Percentiles rank a stretch among this genome's conserved stretches.
phyloP scores from a whole-genome alignment of 176 grass and related monocot genomes.

The Aegilops bicornis region DNA sequence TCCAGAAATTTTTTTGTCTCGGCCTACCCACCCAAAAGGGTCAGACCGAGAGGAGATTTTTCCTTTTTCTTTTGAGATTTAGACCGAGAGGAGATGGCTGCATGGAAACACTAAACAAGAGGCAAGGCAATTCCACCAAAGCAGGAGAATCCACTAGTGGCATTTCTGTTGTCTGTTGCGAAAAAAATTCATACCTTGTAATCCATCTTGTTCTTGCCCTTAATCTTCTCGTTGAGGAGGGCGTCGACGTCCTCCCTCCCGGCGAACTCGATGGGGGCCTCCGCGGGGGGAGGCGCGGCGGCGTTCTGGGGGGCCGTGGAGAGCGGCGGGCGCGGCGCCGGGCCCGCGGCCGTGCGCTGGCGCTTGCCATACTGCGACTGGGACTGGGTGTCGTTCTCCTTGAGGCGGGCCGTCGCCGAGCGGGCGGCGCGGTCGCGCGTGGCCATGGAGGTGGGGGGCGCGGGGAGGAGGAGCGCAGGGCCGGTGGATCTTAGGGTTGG shows the following conservation, averaged over 20 bases:
- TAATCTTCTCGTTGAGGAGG: slow-evolving; percentile 79
- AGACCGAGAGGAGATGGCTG: not conserved
- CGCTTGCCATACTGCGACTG: slow-evolving; percentile 38
- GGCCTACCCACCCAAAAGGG: not conserved
- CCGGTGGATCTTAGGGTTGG: not conserved
- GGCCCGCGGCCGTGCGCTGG: slow-evolving; percentile 35
- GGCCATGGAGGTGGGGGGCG: slow-evolving; percentile 33
- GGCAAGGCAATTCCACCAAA: not conserved
- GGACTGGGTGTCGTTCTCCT: slow-evolving; percentile 36
- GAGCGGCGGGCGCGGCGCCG: slow-evolving; percentile 35
- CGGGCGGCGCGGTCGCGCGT: slow-evolving; percentile 17
- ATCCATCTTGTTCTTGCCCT: slow-evolving; percentile 77
- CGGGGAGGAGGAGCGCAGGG: not conserved
- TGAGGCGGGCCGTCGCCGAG: slow-evolving; percentile 17
- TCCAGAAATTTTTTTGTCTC: not conserved
- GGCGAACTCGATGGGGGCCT: slow-evolving; percentile 44
- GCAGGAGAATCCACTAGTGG: not conserved
- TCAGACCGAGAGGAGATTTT: not conserved
- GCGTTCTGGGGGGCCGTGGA: not conserved
- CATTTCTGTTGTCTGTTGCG: not conserved
- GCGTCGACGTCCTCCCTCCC: slow-evolving; percentile 61
- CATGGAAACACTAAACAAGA: not conserved
- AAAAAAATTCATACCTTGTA: slow-evolving; percentile 44
- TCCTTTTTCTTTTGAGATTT: too few relatives aligned
- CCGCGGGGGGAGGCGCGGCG: not conserved